phyloP scores from a whole-genome alignment of 257 asterid genomes.

The Plantago major region DNA sequence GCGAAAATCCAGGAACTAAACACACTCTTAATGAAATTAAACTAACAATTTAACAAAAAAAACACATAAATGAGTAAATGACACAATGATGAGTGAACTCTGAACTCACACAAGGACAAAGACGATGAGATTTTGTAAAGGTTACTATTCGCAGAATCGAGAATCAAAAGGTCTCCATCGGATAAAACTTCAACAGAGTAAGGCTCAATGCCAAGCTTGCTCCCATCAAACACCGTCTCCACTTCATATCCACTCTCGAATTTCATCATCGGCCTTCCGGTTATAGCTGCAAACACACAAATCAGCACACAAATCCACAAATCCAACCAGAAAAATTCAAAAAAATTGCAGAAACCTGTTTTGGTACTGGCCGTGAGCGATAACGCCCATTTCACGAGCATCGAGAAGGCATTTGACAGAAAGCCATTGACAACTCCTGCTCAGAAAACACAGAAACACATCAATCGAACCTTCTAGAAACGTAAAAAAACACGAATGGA shows the following conservation, averaged over 20 bases:
- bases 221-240: constrained; percentile 94
- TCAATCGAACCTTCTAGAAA: constrained; percentile 5
- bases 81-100: background rate
- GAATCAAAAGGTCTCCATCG: constrained; percentile 79
- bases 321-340: too few relatives aligned
- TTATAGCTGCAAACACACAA: constrained; percentile 40
- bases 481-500: constrained; percentile 8
- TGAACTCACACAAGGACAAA: constrained; percentile 67
- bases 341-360: constrained; percentile 39
- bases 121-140: constrained; percentile 80
- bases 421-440: constrained; percentile 75
- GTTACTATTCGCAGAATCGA: constrained; percentile 84
- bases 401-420: constrained; percentile 63
- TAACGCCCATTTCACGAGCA: constrained; percentile 71
- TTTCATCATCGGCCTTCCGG: constrained; percentile 88
- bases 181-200: constrained; percentile 62
- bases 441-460: constrained; percentile 11
- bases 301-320: constrained; percentile 19
- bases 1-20: constrained; percentile 2
- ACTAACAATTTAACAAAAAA: too few relatives aligned
- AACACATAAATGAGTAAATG: too few relatives aligned
- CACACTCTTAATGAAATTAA: background rate
- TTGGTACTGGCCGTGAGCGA: constrained; percentile 71
- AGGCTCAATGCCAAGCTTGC: constrained; percentile 96
- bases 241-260: constrained; percentile 88